These are phyloP conservation scores for Leccinum subrobustum DNA, from an alignment of 1,284 basidiomycete species.

Conservation along the genomic window DNA sequence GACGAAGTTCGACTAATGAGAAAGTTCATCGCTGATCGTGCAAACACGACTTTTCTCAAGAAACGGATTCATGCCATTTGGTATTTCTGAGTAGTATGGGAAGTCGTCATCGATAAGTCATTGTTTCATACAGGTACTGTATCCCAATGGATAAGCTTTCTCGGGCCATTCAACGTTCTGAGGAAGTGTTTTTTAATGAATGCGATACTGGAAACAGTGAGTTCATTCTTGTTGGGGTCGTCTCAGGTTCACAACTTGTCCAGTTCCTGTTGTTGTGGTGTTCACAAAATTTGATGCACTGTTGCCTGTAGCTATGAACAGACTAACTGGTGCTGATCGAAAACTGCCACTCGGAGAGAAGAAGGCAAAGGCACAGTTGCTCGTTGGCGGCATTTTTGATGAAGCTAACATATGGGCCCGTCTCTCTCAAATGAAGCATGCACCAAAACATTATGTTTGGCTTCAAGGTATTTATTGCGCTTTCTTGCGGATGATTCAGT, in stretches of 20 bases:
- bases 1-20: neutral
- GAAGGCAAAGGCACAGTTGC: neutral
- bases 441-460: neutral
- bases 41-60: neutral
- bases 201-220: neutral
- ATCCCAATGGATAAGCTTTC: neutral
- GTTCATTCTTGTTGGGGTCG: neutral
- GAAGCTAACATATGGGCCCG: neutral
- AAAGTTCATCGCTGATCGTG: neutral
- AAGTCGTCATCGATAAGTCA: neutral
- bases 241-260: neutral
- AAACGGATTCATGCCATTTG: neutral
- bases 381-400: neutral
- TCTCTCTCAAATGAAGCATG: neutral
- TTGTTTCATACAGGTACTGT: neutral
- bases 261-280: neutral
- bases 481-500: neutral
- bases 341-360: neutral
- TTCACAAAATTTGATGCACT: neutral
- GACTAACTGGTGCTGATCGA: neutral
- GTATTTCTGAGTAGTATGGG: neutral
- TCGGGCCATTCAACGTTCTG: neutral
- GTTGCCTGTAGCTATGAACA: neutral
- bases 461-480: neutral
- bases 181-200: neutral